These are phyloP conservation scores for Persicaria tinctoria DNA, from an alignment of 148 eudicot species.

Conservation along the genomic window DNA sequence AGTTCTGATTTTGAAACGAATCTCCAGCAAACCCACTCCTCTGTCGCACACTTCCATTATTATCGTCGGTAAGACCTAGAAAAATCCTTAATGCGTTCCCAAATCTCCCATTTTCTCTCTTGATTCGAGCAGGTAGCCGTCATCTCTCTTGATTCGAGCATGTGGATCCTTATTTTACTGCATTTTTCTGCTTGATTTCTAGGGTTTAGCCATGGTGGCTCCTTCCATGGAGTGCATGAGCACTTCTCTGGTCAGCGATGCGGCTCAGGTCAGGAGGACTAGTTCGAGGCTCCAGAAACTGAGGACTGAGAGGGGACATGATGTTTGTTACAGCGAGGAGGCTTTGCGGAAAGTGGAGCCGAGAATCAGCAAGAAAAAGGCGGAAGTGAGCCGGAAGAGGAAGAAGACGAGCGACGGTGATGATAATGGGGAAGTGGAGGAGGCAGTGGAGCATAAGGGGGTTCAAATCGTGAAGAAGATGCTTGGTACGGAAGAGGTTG, in stretches of 20 bases:
- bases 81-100: background rate
- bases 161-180: too few relatives aligned
- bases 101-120: background rate
- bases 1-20: background rate
- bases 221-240: background rate
- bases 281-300: conserved; percentile 32
- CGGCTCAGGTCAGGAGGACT: conserved; percentile 12
- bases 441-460: conserved; percentile 7
- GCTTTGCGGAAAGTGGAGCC: background rate
- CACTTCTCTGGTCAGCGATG: background rate
- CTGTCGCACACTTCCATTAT: background rate
- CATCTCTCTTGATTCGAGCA: too few relatives aligned
- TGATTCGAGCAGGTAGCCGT: too few relatives aligned
- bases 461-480: conserved; percentile 12
- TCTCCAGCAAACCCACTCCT: background rate
- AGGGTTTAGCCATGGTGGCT: background rate
- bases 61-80: background rate
- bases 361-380: conserved; percentile 14
- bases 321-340: conserved; percentile 20
- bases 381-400: conserved; percentile 1
- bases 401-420: conserved; percentile 1
- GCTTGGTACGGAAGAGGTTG: background rate
- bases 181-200: background rate
- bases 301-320: conserved; percentile 11
- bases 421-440: background rate